phyloP scores from a whole-genome alignment of 148 eudicot genomes.

The Rhododendron henanense region DNA sequence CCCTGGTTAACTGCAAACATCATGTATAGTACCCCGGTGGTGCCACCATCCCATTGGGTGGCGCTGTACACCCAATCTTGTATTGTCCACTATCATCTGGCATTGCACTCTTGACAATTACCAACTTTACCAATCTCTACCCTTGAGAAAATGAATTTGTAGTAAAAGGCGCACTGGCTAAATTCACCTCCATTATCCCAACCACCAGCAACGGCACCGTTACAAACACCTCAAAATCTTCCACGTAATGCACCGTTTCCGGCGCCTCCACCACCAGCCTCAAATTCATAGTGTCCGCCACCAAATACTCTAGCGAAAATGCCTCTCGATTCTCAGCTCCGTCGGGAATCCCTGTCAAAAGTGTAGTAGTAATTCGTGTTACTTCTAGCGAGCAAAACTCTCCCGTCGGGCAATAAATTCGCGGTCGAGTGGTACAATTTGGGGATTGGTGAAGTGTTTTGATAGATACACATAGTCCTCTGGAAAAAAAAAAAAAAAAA shows the following conservation, averaged over 20 bases:
- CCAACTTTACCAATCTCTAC: slow-evolving; percentile 70
- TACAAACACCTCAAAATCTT: slow-evolving; percentile 34
- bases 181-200: slow-evolving; percentile 62
- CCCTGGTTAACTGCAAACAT: too few species aligned
- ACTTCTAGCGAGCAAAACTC: slow-evolving; percentile 75
- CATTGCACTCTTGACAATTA: slow-evolving; percentile 16
- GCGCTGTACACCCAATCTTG: slow-evolving; percentile 51
- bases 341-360: slow-evolving; percentile 55
- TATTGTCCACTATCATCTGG: slow-evolving; percentile 34
- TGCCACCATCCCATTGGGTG: slow-evolving; percentile 29
- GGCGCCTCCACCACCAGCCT: slow-evolving; percentile 43
- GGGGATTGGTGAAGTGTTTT: slow-evolving; percentile 43
- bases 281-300: slow-evolving; percentile 42
- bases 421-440: slow-evolving; percentile 94
- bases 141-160: slow-evolving; percentile 94
- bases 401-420: slow-evolving; percentile 77
- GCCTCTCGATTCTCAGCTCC: slow-evolving; percentile 87
- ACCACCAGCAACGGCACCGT: slow-evolving; percentile 53
- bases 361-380: slow-evolving; percentile 77
- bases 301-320: slow-evolving; percentile 53
- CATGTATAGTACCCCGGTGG: too few species aligned
- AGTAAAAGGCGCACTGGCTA: slow-evolving; percentile 77
- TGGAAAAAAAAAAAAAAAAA: too few species aligned
- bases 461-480: too few species aligned
- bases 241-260: slow-evolving; percentile 35